Percentiles rank a stretch among this genome's conserved stretches.
phyloP scores from a whole-genome alignment of 2,329 filamentous ascomycete species.

The Zymoseptoria pseudotritici region DNA sequence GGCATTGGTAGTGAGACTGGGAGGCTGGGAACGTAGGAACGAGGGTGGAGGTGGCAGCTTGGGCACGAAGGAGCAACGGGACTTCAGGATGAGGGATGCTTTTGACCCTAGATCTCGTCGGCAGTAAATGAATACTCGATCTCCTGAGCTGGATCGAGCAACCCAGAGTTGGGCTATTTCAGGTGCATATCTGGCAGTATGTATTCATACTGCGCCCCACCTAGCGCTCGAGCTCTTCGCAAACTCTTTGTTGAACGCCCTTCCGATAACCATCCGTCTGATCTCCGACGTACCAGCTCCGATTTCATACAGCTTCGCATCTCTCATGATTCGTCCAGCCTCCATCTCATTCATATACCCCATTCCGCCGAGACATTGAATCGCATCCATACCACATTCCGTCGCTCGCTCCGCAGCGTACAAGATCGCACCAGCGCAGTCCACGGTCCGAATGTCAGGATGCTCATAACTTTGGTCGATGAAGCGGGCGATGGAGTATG shows the following conservation, averaged over 20 bases:
- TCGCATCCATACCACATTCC: conserved; percentile 76
- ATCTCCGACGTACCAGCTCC: conserved; percentile 94
- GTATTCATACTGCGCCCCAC: neutral
- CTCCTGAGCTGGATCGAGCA: neutral
- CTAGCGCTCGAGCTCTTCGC: conserved; percentile 19
- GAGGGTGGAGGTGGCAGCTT: conserved; percentile 85
- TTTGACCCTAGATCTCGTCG: conserved; percentile 69
- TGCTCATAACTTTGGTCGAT: conserved; percentile 58
- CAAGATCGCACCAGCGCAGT: conserved; percentile 89
- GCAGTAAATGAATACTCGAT: conserved; percentile 17
- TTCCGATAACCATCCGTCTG: conserved; percentile 85
- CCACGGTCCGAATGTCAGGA: conserved; percentile 64
- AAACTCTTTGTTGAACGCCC: conserved; percentile 85
- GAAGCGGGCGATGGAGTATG: conserved; percentile 69
- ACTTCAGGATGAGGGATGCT: conserved; percentile 74
- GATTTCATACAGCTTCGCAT: conserved; percentile 85
- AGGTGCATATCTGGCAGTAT: neutral
- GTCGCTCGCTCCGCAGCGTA: conserved; percentile 89
- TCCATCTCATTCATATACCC: conserved; percentile 95
- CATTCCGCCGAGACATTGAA: conserved; percentile 90
- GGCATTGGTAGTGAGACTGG: conserved; percentile 54
- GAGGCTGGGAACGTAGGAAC: conserved; percentile 60
- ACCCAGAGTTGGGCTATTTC: too few relatives aligned
- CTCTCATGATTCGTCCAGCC: conserved; percentile 72
- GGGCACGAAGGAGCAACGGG: conserved; percentile 85